A percentile compares a stretch with the other conserved stretches of the same genome.
These are phyloP conservation scores for Vinca minor DNA, from an alignment of 257 asterid species.

Conservation along the genomic window DNA sequence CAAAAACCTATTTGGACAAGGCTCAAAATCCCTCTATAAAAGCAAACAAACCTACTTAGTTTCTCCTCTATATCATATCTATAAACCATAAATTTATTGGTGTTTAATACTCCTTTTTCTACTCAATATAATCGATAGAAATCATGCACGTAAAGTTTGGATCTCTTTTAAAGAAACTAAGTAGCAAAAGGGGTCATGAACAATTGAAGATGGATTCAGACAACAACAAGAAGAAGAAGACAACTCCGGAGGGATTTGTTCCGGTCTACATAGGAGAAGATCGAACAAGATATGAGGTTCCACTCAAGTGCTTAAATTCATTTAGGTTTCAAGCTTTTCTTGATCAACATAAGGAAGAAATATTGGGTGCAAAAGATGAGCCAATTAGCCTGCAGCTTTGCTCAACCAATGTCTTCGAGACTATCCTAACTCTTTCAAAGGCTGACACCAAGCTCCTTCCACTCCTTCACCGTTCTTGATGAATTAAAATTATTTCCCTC, in stretches of 20 bases:
- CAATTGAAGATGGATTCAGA: not conserved
- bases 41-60: not conserved
- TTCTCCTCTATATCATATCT: not conserved
- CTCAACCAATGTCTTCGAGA: conserved; percentile 1
- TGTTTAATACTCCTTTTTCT: too few relatives aligned
- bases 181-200: not conserved
- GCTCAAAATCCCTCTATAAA: not conserved
- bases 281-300: not conserved
- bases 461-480: too few relatives aligned
- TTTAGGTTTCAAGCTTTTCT: conserved; percentile 1
- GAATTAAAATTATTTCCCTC: not conserved
- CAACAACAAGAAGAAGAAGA: not conserved
- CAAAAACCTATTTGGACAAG: not conserved
- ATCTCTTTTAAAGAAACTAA: not conserved
- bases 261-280: conserved; percentile 1
- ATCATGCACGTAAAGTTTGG: conserved; percentile 4
- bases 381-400: conserved; percentile 7
- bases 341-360: not conserved
- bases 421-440: not conserved
- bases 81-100: not conserved
- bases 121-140: not conserved
- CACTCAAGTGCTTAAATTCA: not conserved
- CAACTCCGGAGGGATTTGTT: conserved; percentile 3
- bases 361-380: conserved; percentile 1
- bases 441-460: not conserved